Evolutionary conservation across 179 eudicot species (phyloP), one percentile per base, ranked within the genome.

Genomic region (Vitellaria paradoxa): DNA sequence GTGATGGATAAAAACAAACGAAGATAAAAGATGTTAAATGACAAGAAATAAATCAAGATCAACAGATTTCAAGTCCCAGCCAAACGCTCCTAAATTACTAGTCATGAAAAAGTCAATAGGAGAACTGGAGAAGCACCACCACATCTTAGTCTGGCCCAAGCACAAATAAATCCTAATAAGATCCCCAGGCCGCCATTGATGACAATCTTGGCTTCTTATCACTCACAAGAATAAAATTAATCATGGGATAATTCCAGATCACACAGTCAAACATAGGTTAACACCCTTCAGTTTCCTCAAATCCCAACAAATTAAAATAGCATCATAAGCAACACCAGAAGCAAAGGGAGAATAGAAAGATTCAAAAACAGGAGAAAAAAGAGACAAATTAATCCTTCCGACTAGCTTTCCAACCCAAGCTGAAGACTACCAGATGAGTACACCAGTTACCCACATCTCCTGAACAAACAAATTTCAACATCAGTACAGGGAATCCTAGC

Each of bases 191-290:
- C 55, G 49, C 59, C 57, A 23, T 6, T 18, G 45, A n/a, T 8
- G 4, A 70, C 52, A 21, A 24, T 67, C 49, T 45, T 62, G 53
- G 20, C 74, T 70, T 57, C 76, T 60, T 17, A 70, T 15, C 37
- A 30, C 37, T 30, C 37, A 2, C 37, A 12, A 55, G 50, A 72
- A 72, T 37, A 56, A 72, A 26, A 26, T 72, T 15, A 72, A 56
- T 56, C 14, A 45, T 26, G 20, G 64, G 64, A 24, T 55, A 72
- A 24, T 5, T 7, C 23, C 52, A 71, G 52, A 37, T 26, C n/a
- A 72, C 65, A 72, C 65, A 0, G 40, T 50, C 9, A 23, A 3
- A 70, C 56, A 47, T 11, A 69, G 24, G 26, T 72, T 15, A 42
- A 67, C 53, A 30, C 18, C 68, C 45, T 10, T 64, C 45, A 64